A percentile compares a stretch with the other conserved stretches of the same genome.
These are phyloP conservation scores for Dalbergia cultrata DNA, from an alignment of 306 rosid species.

Conservation along the genomic window DNA sequence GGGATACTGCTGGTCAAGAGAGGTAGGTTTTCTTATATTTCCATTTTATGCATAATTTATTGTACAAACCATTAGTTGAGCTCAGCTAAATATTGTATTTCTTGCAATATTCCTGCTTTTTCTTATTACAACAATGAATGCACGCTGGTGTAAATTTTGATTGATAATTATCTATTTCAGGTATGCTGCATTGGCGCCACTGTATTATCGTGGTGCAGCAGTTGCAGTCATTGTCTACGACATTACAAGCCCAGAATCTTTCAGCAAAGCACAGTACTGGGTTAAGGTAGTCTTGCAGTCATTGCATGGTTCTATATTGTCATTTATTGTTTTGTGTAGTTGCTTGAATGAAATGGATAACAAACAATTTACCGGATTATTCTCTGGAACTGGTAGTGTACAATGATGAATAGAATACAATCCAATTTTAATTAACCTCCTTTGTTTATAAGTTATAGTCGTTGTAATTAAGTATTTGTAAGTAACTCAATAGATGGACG, in stretches of 20 bases:
- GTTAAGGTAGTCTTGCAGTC: constrained; percentile 76
- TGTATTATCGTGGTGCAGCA: constrained; percentile 95
- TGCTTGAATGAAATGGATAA: constrained; percentile 28
- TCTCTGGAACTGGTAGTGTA: constrained; percentile 21
- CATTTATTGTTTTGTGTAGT: constrained; percentile 24
- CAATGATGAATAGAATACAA: neutral
- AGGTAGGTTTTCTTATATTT: constrained; percentile 62
- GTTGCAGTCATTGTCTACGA: constrained; percentile 97
- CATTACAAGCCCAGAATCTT: constrained; percentile 93
- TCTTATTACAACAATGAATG: constrained; percentile 32
- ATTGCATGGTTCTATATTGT: constrained; percentile 29
- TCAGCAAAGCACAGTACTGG: constrained; percentile 98
- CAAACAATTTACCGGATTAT: neutral
- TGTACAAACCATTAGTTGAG: neutral
- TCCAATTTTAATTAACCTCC: constrained; percentile 7
- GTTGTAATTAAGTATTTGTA: neutral
- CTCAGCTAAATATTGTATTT: constrained; percentile 9
- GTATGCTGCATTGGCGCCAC: constrained; percentile 97
- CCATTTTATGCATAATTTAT: neutral
- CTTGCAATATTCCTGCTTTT: constrained; percentile 7
- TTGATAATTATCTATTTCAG: constrained; percentile 58
- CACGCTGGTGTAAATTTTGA: constrained; percentile 35
- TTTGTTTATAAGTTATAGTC: neutral
- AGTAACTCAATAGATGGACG: constrained; percentile 14
- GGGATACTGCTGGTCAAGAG: constrained; percentile 99